Percentiles rank a stretch among this genome's conserved stretches.
phyloP scores from a whole-genome alignment of 2,329 filamentous ascomycete genomes.

The Pseudocercospora cruenta region DNA sequence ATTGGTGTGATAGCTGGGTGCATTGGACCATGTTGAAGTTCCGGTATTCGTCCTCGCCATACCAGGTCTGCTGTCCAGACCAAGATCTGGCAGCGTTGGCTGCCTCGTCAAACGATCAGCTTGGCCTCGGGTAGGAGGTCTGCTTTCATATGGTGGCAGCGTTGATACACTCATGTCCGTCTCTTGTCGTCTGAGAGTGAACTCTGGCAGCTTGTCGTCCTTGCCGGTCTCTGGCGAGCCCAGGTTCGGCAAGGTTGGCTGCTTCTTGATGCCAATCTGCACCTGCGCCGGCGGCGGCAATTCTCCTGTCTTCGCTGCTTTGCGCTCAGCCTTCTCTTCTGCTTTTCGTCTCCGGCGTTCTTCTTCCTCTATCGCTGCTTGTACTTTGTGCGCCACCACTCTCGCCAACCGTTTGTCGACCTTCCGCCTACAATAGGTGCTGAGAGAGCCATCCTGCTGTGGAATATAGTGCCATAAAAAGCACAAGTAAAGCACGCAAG shows the following conservation, averaged over 20 bases:
- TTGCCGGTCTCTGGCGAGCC: constrained; percentile 59
- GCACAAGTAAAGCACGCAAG: constrained; percentile 76
- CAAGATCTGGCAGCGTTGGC: constrained; percentile 49
- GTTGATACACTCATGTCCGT: constrained; percentile 43
- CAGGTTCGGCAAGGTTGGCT: constrained; percentile 70
- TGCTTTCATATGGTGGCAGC: constrained; percentile 53
- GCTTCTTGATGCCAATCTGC: constrained; percentile 40
- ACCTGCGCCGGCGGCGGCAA: constrained; percentile 19
- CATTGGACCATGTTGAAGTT: constrained; percentile 54
- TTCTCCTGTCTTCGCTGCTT: constrained; percentile 39
- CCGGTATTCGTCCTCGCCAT: constrained; percentile 55
- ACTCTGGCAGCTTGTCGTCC: constrained; percentile 47
- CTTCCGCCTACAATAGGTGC: constrained; percentile 87
- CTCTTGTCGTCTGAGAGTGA: constrained; percentile 40
- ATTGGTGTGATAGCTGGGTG: constrained; percentile 64
- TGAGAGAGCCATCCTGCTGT: constrained; percentile 74
- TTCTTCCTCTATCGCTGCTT: constrained; percentile 83
- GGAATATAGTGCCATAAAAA: constrained; percentile 95
- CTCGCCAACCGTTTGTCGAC: constrained; percentile 81
- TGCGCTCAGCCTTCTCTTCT: constrained; percentile 58
- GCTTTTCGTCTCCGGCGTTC: constrained; percentile 59
- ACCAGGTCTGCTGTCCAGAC: constrained; percentile 37
- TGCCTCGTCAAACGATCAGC: constrained; percentile 36
- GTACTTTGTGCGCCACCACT: constrained; percentile 84
- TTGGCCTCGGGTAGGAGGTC: constrained; percentile 57